Evolutionary conservation across 352 stramenopile species (phyloP).

Genomic region (Phytophthora rubi): DNA sequence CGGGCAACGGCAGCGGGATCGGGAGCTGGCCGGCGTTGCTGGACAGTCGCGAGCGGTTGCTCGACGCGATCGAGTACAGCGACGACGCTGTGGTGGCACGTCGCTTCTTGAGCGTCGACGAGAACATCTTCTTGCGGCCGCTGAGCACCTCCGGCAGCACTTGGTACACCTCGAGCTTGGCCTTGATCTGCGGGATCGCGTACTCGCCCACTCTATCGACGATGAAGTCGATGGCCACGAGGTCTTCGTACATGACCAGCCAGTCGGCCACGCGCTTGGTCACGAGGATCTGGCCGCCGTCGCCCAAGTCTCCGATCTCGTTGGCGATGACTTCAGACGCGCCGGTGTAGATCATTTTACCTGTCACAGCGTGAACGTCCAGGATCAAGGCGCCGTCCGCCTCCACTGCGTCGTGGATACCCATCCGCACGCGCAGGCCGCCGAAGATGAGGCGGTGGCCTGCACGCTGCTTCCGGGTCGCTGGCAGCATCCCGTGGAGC

Average conservation of each 20-base stretch:
- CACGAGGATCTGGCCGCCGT: conserved; percentile 62
- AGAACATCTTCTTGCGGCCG: conserved; percentile 56
- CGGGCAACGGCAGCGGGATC: conserved; percentile 29
- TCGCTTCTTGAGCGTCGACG: conserved; percentile 49
- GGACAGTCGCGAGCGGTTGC: conserved; percentile 46
- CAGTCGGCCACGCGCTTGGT: conserved; percentile 60
- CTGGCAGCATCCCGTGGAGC: conserved; percentile 49
- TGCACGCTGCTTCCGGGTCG: conserved; percentile 45
- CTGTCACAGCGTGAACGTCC: conserved; percentile 57
- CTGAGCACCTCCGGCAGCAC: conserved; percentile 49
- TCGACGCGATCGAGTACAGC: conserved; percentile 49
- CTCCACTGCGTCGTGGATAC: conserved; percentile 60
- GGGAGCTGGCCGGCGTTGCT: conserved; percentile 37
- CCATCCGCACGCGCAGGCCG: conserved; percentile 64
- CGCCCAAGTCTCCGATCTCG: conserved; percentile 61
- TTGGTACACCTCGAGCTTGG: conserved; percentile 59
- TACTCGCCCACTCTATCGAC: conserved; percentile 56
- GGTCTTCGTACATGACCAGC: conserved; percentile 55
- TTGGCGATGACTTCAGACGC: conserved; percentile 61
- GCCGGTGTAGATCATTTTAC: conserved; percentile 68
- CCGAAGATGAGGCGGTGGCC: conserved; percentile 56
- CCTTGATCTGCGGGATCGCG: conserved; percentile 50
- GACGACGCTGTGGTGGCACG: conserved; percentile 46
- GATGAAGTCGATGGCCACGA: conserved; percentile 51
- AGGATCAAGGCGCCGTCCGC: conserved; percentile 50